phyloP scores from a whole-genome alignment of 2,329 filamentous ascomycete genomes.

The Coniosporium tulheliwenetii region DNA sequence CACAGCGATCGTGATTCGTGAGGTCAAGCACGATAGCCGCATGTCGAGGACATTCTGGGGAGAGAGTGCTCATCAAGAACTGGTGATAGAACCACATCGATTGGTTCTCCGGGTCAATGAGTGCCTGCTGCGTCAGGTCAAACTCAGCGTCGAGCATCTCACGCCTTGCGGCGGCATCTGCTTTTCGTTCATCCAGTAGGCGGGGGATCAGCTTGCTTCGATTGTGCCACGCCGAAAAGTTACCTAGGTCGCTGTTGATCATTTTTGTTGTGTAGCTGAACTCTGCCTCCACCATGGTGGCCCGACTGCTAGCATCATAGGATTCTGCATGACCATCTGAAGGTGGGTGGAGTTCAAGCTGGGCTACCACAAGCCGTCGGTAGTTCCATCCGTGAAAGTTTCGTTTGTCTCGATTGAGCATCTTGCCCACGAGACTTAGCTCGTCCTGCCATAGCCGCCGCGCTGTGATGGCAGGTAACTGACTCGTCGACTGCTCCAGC shows the following conservation, averaged over 20 bases:
- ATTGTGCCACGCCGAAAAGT: conserved; percentile 95
- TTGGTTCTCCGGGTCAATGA: conserved; percentile 86
- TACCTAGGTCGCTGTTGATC: conserved; percentile 73
- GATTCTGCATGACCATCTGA: conserved; percentile 18
- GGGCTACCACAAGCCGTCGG: conserved; percentile 59
- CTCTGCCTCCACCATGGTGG: conserved; percentile 61
- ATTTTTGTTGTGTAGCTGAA: conserved; percentile 84
- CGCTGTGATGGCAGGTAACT: conserved; percentile 41
- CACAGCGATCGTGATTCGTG: conserved; percentile 41
- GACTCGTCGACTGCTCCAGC: conserved; percentile 51
- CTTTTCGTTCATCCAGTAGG: conserved; percentile 54
- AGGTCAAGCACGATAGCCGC: conserved; percentile 51
- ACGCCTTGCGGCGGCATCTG: conserved; percentile 45
- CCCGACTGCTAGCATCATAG: conserved; percentile 8
- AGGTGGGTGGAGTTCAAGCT: conserved; percentile 39
- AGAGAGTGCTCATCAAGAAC: conserved; percentile 55
- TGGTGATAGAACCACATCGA: conserved; percentile 97
- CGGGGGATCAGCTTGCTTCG: conserved; percentile 69
- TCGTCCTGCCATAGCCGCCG: conserved; percentile 69
- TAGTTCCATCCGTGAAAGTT: conserved; percentile 99
- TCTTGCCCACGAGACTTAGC: conserved; percentile 67
- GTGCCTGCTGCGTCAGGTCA: conserved; percentile 54
- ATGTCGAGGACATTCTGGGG: conserved; percentile 35
- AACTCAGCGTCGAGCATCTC: conserved; percentile 67
- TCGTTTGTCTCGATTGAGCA: conserved; percentile 70